phyloP scores from a whole-genome alignment of 2,329 filamentous ascomycete species.

The Albophoma yamanashiensis region DNA sequence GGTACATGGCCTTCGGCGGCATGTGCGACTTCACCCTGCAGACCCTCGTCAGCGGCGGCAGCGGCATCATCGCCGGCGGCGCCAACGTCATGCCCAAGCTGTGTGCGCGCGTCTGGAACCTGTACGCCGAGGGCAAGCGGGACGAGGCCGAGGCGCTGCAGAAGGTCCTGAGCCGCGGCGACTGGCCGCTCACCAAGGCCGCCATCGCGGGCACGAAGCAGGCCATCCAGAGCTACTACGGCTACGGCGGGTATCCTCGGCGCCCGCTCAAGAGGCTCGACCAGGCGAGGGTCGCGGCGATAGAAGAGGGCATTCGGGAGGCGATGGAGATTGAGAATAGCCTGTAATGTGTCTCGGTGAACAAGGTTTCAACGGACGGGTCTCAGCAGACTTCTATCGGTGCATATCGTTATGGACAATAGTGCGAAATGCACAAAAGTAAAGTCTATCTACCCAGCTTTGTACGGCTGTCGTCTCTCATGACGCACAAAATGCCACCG shows the following conservation, averaged over 20 bases:
- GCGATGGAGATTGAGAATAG: conserved; percentile 55
- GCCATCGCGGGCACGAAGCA: conserved; percentile 82
- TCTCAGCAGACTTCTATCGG: no score
- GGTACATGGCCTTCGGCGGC: conserved; percentile 80
- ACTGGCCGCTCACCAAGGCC: conserved; percentile 75
- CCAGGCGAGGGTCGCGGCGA: conserved; percentile 39
- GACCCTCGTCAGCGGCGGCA: conserved; percentile 67
- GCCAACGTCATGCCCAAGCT: conserved; percentile 80
- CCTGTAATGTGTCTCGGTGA: conserved; percentile 18
- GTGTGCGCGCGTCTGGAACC: conserved; percentile 67
- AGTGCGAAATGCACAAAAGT: no score
- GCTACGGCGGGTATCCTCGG: conserved; percentile 70
- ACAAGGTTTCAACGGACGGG: no score
- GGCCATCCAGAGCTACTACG: conserved; percentile 69
- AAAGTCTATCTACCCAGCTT: no score
- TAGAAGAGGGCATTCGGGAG: conserved; percentile 47
- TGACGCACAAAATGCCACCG: no score
- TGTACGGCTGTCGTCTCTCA: no score
- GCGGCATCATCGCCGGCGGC: conserved; percentile 75
- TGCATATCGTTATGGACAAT: no score
- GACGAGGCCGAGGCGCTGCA: conserved; percentile 69
- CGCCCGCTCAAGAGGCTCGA: conserved; percentile 59
- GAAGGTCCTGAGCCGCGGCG: conserved; percentile 64
- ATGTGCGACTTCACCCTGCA: conserved; percentile 83
- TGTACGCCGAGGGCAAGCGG: conserved; percentile 61